These are phyloP conservation scores for Tricharina praecox DNA, from an alignment of 495 filamentous ascomycete genomes.

Conservation along the genomic window DNA sequence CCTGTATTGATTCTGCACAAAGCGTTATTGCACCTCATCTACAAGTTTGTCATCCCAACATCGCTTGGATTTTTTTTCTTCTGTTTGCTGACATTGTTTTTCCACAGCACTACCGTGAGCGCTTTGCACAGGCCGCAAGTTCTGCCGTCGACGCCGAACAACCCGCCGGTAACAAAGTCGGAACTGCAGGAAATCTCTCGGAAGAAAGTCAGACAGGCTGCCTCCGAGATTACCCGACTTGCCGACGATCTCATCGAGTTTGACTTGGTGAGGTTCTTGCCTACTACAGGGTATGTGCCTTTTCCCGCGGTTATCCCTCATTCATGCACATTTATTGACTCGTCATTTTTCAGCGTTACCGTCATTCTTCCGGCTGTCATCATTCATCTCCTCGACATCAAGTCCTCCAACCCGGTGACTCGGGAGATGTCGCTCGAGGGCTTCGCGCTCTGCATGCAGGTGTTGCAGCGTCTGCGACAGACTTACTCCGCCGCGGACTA, in stretches of 20 bases:
- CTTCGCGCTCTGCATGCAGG: constrained; percentile 73
- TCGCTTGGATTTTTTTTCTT: no score
- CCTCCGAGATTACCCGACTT: constrained; percentile 63
- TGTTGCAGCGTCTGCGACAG: constrained; percentile 62
- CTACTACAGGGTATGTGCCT: constrained; percentile 46
- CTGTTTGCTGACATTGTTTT: constrained; percentile 10
- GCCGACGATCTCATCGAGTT: constrained; percentile 51
- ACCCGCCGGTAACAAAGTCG: constrained; percentile 36
- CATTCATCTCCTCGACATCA: constrained; percentile 79
- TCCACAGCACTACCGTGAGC: constrained; percentile 56
- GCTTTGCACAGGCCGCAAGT: constrained; percentile 80
- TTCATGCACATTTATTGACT: constrained; percentile 5
- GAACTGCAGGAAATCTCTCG: constrained; percentile 64
- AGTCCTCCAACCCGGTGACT: constrained; percentile 50
- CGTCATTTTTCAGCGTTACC: constrained; percentile 37
- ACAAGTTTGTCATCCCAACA: constrained; percentile 29
- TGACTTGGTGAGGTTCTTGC: constrained; percentile 58
- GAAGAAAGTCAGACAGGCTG: constrained; percentile 59
- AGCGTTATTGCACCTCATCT: constrained; percentile 72
- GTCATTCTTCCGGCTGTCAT: constrained; percentile 81
- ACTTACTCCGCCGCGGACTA: constrained; percentile 80
- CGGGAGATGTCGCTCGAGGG: constrained; percentile 52
- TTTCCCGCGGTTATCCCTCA: not conserved
- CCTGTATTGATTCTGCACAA: constrained; percentile 53
- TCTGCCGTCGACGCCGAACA: constrained; percentile 49